phyloP scores from a whole-genome alignment of 306 rosid species.

The Mucuna pruriens region DNA sequence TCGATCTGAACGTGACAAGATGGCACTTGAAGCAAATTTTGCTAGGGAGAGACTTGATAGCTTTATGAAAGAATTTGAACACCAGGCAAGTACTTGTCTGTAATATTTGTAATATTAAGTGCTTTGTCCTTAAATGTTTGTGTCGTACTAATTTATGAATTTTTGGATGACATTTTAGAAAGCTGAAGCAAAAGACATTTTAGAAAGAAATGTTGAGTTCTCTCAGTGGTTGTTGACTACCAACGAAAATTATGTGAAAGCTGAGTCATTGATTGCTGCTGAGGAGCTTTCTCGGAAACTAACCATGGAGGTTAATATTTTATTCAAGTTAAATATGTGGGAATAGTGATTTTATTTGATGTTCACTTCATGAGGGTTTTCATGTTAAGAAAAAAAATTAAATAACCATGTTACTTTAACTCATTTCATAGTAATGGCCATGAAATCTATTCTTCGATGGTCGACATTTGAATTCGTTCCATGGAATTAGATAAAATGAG shows the following conservation, averaged over 20 bases:
- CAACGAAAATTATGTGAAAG: constrained; percentile 81
- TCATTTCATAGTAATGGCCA: too few relatives aligned
- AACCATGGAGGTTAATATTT: constrained; percentile 71
- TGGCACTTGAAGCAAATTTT: constrained; percentile 68
- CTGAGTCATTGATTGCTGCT: constrained; percentile 69
- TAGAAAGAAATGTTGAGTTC: constrained; percentile 82
- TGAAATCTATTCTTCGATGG: too few relatives aligned
- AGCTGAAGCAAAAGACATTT: constrained; percentile 64
- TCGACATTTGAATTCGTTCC: too few relatives aligned
- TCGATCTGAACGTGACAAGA: constrained; percentile 76
- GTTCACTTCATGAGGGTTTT: too few relatives aligned
- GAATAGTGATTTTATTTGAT: too few relatives aligned
- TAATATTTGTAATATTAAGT: not conserved
- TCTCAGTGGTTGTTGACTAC: constrained; percentile 79
- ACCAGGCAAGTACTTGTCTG: constrained; percentile 59
- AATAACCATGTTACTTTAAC: too few relatives aligned
- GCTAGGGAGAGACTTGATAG: constrained; percentile 78
- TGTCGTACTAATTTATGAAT: constrained; percentile 22
- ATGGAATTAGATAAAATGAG: too few relatives aligned
- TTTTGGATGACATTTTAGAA: constrained; percentile 53
- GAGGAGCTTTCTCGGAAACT: constrained; percentile 73
- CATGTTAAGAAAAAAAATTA: too few relatives aligned
- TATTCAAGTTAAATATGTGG: not conserved
- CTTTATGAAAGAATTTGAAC: constrained; percentile 74
- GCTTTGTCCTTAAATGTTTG: not conserved